Conservation (phyloP, 306 rosid genomes). For the Trichosanthes cucumerina region DNA sequence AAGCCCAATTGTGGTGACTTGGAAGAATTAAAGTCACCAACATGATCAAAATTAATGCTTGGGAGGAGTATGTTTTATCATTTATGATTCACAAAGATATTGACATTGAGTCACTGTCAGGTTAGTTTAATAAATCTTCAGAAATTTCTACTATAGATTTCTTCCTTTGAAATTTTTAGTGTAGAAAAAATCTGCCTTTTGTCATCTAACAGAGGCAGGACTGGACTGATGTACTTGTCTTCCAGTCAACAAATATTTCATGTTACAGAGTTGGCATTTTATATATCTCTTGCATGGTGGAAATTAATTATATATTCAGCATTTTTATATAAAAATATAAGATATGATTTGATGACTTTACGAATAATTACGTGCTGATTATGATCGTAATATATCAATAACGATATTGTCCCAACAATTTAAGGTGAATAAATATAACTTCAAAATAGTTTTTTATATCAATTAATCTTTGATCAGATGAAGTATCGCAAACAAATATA, state of each 20-base stretch:
- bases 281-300: neutral
- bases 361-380: neutral
- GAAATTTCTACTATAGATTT: neutral
- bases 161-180: conserved; percentile 5
- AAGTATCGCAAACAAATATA: neutral
- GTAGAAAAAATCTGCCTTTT: conserved; percentile 5
- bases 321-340: neutral
- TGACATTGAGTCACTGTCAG: neutral
- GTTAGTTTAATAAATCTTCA: neutral
- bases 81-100: neutral
- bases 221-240: conserved; percentile 2
- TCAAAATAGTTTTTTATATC: too few species aligned
- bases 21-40: conserved; percentile 29
- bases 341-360: too few species aligned
- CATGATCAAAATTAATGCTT: neutral
- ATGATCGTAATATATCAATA: neutral
- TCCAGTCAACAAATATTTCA: neutral
- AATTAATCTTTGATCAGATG: neutral
- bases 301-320: neutral
- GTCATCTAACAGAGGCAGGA: neutral
- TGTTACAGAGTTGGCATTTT: neutral
- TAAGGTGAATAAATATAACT: neutral
- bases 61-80: neutral
- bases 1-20: conserved; percentile 79
- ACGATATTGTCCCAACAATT: neutral